Evolutionary conservation across 2,329 filamentous ascomycete species (phyloP), one percentile per base, ranked within the genome.

Genomic region (Cladophialophora psammophila): DNA sequence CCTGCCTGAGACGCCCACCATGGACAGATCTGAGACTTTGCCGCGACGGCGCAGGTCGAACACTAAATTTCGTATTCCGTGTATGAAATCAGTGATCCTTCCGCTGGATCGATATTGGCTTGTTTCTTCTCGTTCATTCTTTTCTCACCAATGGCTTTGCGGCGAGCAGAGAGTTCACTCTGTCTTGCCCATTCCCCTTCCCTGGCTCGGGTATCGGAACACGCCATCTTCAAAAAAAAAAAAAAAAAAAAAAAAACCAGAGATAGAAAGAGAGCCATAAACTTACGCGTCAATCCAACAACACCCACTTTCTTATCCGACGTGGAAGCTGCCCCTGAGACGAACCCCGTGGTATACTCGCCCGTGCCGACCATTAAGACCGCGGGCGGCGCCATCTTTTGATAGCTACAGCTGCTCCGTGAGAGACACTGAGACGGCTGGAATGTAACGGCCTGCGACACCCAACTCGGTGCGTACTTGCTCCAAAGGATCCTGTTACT

Each of bases 241-340:
- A n/a, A n/a, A n/a, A n/a, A n/a, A n/a, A n/a, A n/a, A n/a, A 3
- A 26, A 26, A 26, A 31, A 12, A 13, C 3, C 15, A 15, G 13
- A 4, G 7, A 52, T 31, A 78, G 97, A 96, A 72, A 97, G 84
- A 31, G n/a, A 57, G 1, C 2, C 26, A 55, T n/a, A n/a, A 31
- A 70, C 68, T 70, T 64, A 70, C 68, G 58, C 35, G 92, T 94
- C 77, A 97, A 82, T 48, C 92, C 94, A 18, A 97, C 94, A 9
- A 97, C 94, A 66, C 94, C 94, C 58, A 97, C 91, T 80, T 97
- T 97, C 84, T 97, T 97, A 85, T 97, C 94, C 58, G 93, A 96
- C 10, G 87, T 90, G 3, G 93, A 96, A 60, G 89, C 90, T 67
- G 90, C 91, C 68, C 89, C 90, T 65, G 92, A 93, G 65, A 97